Percentiles rank a stretch among this genome's conserved stretches.
phyloP scores from a whole-genome alignment of 768 basidiomycete genomes.

The Suillus hirtellus region DNA sequence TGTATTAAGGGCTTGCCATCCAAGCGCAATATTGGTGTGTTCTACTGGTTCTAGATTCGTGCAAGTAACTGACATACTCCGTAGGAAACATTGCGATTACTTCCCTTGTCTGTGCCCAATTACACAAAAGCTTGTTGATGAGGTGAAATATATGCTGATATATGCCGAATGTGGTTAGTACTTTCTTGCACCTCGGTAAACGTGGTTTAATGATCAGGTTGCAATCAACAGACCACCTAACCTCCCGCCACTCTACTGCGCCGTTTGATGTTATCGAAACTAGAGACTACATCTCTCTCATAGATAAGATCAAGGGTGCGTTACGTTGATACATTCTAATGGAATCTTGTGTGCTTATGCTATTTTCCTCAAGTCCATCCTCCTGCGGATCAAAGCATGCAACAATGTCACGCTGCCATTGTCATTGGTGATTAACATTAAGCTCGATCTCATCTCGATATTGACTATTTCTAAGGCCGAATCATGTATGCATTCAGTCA shows the following conservation, averaged over 20 bases:
- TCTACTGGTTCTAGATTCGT: background rate
- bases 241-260: constrained; percentile 28
- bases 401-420: constrained; percentile 20
- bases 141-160: background rate
- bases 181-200: background rate
- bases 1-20: constrained; percentile 33
- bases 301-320: constrained; percentile 28
- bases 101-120: constrained; percentile 20
- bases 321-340: background rate
- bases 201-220: background rate
- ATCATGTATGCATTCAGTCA: constrained; percentile 32
- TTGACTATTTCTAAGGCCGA: constrained; percentile 25
- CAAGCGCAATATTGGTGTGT: constrained; percentile 40
- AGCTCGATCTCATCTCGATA: constrained; percentile 4
- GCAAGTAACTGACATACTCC: background rate
- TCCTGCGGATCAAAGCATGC: background rate
- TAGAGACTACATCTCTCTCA: constrained; percentile 23
- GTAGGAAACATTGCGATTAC: constrained; percentile 38
- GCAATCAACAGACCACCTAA: constrained; percentile 26
- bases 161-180: constrained; percentile 7
- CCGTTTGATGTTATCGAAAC: constrained; percentile 22
- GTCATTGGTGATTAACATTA: constrained; percentile 22
- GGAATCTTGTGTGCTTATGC: background rate
- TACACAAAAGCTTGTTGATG: background rate
- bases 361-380: background rate